Evolutionary conservation across 768 basidiomycete genomes (phyloP).

Genomic region (Russula griseocarnosa): DNA sequence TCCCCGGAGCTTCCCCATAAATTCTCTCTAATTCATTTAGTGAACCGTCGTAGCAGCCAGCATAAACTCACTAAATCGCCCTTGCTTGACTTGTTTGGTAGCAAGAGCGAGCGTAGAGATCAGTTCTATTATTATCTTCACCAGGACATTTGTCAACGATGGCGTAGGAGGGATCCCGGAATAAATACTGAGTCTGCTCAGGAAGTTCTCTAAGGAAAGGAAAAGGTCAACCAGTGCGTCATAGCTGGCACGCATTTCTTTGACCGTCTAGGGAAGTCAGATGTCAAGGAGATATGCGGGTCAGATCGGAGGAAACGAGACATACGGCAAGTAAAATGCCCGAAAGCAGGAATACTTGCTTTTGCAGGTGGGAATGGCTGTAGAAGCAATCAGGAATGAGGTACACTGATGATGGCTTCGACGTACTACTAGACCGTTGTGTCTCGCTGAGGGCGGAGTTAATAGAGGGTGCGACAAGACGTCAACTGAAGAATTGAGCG

Average conservation of each 20-base stretch:
- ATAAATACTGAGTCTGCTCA: no score
- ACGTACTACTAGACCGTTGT: not conserved
- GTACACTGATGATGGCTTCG: not conserved
- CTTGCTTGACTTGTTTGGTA: constrained; percentile 5
- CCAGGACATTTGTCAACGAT: not conserved
- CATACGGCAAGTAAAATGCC: not conserved
- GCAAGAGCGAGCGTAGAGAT: constrained; percentile 1
- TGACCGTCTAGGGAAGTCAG: no score
- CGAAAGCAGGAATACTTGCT: not conserved
- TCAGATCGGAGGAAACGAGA: not conserved
- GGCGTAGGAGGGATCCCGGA: no score
- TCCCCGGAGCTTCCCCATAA: constrained; percentile 7
- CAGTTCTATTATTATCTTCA: constrained; percentile 2
- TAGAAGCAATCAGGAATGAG: no score
- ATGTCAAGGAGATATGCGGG: not conserved
- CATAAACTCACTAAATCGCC: not conserved
- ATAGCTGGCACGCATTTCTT: no score
- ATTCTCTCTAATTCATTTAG: constrained; percentile 9
- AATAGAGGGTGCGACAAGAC: not conserved
- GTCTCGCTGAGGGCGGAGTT: not conserved
- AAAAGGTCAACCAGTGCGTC: no score
- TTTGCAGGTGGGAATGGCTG: constrained; percentile 1
- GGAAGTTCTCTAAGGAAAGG: no score
- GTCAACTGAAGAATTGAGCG: not conserved
- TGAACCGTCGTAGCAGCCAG: not conserved